Evolutionary conservation across 257 asterid genomes (phyloP), one percentile per base, ranked within the genome.

Genomic region (Petunia secreta): DNA sequence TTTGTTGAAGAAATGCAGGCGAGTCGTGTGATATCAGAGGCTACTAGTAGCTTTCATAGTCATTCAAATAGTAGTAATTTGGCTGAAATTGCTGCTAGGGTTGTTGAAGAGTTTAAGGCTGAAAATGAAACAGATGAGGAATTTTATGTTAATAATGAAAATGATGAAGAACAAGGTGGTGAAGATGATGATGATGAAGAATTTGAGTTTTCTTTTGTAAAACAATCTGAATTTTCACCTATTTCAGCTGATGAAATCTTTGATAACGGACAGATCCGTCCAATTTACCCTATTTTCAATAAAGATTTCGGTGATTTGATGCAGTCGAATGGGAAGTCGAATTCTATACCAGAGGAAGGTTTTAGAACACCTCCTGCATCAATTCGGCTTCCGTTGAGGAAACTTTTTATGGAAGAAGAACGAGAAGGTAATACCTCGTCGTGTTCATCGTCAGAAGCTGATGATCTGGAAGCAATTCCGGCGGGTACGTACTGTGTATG

Each of bases 211-310:
- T 82, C 74, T 40, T 53, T 81, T 34, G 46, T 81, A 3, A 88
- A 79, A 54, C 80, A 87, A 1, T 85, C 79, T 2, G 63, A 80
- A 10, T 40, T 88, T 3, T 86, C 93, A 5, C 91, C 89, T 3
- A 84, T 85, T 74, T 83, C 91, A 0, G 95, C 95, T 13, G 85
- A 79, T 69, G 83, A 83, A 11, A 71, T 83, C 25, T 83, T 83
- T 36, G 16, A 15, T 2, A 83, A 83, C 68, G 85, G 83, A 0
- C 75, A 78, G 69, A 79, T 79, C 75, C 69, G 71, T 8, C 80
- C 85, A 6, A 63, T 79, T 9, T 73, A 50, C 69, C 83, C 82
- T 9, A 16, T 78, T 48, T 74, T 16, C 83, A 16, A 73, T 15
- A 52, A 6, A 34, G 79, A 71, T 58, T 78, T 77, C 65, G 39